phyloP scores from a whole-genome alignment of 148 eudicot genomes.

The Salicornia ramosissima region DNA sequence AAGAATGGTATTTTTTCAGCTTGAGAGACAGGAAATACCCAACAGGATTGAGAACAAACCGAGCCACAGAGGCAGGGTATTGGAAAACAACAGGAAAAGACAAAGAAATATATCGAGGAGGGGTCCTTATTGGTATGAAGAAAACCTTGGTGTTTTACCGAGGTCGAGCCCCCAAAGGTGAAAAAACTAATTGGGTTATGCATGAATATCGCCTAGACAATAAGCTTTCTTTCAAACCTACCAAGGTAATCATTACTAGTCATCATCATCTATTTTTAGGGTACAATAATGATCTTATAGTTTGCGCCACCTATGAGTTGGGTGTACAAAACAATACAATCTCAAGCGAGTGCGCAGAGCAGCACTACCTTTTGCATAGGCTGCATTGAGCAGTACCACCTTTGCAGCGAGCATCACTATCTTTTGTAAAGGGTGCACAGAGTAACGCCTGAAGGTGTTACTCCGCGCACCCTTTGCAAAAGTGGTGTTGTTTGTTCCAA shows the following conservation, averaged over 20 bases:
- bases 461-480: no score
- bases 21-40: slow-evolving; percentile 83
- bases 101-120: slow-evolving; percentile 66
- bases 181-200: slow-evolving; percentile 97
- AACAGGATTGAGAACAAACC: slow-evolving; percentile 74
- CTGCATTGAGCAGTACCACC: no score
- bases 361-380: no score
- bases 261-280: no score
- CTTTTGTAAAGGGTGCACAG: no score
- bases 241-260: slow-evolving; percentile 41
- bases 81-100: slow-evolving; percentile 98
- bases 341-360: no score
- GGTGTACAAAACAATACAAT: no score
- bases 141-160: slow-evolving; percentile 80
- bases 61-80: slow-evolving; percentile 88
- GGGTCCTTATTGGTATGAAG: slow-evolving; percentile 81
- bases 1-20: slow-evolving; percentile 92
- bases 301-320: no score
- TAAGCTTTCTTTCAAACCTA: slow-evolving; percentile 48
- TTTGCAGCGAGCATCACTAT: no score
- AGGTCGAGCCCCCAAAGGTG: slow-evolving; percentile 94
- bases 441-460: no score
- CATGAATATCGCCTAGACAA: slow-evolving; percentile 80
- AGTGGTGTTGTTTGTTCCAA: no score
- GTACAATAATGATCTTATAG: no score